A percentile compares a stretch with the other conserved stretches of the same genome.
Conservation (phyloP, 2,329 filamentous ascomycete genomes). For the Sporothrix phasma region DNA sequence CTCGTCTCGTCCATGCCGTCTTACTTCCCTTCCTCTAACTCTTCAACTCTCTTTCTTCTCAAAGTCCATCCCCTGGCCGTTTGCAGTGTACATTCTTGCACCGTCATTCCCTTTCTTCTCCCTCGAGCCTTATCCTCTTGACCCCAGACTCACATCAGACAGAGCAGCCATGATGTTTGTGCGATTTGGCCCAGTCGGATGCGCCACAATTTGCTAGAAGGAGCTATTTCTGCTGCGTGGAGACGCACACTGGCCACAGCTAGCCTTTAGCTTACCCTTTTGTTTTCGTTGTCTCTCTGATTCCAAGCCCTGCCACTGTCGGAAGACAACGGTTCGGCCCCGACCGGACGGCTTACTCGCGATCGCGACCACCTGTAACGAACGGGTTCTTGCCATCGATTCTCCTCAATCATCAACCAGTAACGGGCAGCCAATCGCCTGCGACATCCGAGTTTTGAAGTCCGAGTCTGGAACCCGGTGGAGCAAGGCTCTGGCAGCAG, state of each 20-base stretch:
- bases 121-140: not conserved
- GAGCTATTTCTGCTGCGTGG: not conserved
- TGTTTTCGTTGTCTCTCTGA: not conserved
- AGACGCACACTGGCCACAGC: not conserved
- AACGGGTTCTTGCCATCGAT: not conserved
- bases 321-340: no score
- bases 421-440: not conserved
- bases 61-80: no score
- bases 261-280: not conserved
- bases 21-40: not conserved
- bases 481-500: constrained; percentile 3
- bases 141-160: not conserved
- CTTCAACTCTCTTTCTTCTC: not conserved
- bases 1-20: no score
- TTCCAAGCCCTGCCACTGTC: not conserved
- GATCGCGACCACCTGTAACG: not conserved
- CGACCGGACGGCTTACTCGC: not conserved
- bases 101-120: not conserved
- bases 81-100: no score
- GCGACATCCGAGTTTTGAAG: not conserved
- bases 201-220: not conserved
- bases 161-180: constrained; percentile 3
- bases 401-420: not conserved
- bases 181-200: constrained; percentile 14
- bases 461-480: constrained; percentile 2